Conservation (phyloP, 768 basidiomycete genomes). For the Phlebiopsis flavidoalba region DNA sequence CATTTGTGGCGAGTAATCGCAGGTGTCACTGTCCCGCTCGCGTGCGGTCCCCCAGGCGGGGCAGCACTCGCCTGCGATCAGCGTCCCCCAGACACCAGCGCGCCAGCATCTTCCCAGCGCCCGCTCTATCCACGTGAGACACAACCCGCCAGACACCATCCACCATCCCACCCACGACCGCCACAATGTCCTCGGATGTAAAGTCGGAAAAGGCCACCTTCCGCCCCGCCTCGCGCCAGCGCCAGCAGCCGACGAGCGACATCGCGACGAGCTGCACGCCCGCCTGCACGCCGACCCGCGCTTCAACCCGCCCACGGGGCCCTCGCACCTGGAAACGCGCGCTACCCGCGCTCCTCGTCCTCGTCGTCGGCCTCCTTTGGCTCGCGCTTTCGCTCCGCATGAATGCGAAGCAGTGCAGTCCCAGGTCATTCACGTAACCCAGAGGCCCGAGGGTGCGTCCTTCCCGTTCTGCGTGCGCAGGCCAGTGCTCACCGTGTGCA, state of each 20-base stretch:
- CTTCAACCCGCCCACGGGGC: constrained; percentile 40
- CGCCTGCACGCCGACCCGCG: constrained; percentile 18
- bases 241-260: constrained; percentile 22
- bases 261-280: constrained; percentile 7
- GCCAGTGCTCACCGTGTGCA: not conserved
- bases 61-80: not conserved
- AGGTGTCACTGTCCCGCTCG: not conserved
- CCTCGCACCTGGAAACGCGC: constrained; percentile 49
- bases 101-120: not conserved
- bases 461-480: not conserved
- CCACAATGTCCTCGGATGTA: constrained; percentile 8
- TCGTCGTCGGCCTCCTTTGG: constrained; percentile 37
- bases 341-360: constrained; percentile 35
- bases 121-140: not conserved
- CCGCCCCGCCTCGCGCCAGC: constrained; percentile 6
- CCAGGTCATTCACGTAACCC: constrained; percentile 55
- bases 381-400: constrained; percentile 27
- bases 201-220: constrained; percentile 10
- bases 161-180: not conserved
- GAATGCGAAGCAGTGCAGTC: constrained; percentile 21
- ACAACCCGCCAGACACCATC: not conserved
- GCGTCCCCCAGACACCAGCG: constrained; percentile 6
- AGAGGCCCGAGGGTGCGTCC: constrained; percentile 52
- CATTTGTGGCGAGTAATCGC: no score
- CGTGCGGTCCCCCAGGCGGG: not conserved